Conservation (phyloP, 179 eudicot species). For the Silene coronaria region DNA sequence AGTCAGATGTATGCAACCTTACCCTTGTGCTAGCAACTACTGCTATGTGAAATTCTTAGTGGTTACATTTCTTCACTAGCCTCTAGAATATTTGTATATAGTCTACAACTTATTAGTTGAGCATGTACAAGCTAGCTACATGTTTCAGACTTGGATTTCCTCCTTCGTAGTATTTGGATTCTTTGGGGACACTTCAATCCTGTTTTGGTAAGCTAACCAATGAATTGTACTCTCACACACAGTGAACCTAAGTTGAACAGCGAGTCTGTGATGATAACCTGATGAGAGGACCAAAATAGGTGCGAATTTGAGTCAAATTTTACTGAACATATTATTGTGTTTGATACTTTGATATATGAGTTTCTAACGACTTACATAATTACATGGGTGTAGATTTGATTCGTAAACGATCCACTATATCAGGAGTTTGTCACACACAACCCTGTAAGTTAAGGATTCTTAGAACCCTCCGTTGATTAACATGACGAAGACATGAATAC, state of each 20-base stretch:
- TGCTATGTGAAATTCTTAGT: background rate
- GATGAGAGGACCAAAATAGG: background rate
- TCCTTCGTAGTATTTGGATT: background rate
- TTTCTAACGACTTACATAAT: background rate
- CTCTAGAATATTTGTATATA: background rate
- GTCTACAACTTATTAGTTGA: background rate
- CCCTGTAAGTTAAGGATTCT: background rate
- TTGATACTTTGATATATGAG: background rate
- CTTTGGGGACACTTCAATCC: background rate
- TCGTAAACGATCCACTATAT: background rate
- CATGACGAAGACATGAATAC: background rate
- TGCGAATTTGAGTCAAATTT: background rate
- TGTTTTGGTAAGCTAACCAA: background rate
- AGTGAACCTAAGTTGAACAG: background rate
- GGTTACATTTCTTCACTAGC: background rate
- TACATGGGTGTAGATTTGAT: background rate
- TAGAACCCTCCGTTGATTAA: background rate
- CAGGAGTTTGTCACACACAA: background rate
- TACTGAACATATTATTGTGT: background rate
- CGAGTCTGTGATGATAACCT: background rate
- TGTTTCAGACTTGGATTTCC: background rate
- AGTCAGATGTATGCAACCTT: too few species aligned
- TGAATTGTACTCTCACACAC: background rate
- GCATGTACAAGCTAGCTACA: background rate
- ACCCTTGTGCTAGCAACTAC: background rate